Conservation (phyloP, 495 filamentous ascomycete species). For the Penicillium maclennaniae region DNA sequence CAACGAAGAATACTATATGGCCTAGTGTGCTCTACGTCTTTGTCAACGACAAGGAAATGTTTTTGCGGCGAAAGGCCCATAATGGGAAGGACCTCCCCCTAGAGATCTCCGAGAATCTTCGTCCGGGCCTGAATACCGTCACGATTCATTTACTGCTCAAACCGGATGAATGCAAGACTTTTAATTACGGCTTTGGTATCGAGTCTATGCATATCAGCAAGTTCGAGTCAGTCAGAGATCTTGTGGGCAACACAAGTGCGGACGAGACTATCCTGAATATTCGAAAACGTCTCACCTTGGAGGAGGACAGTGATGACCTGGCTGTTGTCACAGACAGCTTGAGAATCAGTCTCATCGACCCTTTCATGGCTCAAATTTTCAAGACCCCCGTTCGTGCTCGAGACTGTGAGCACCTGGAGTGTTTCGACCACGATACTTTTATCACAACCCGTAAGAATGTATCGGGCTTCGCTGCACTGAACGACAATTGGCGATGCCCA, state of each 20-base stretch:
- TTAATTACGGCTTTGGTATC: slow-evolving; percentile 54
- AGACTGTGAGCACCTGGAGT: slow-evolving; percentile 67
- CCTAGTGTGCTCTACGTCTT: slow-evolving; percentile 65
- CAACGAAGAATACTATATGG: slow-evolving; percentile 61
- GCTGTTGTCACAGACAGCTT: slow-evolving; percentile 58
- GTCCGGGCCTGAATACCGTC: slow-evolving; percentile 55
- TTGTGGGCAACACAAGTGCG: slow-evolving; percentile 28
- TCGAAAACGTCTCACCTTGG: slow-evolving; percentile 33
- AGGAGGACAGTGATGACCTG: slow-evolving; percentile 60
- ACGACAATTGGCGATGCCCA: slow-evolving; percentile 81
- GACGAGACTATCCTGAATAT: slow-evolving; percentile 34
- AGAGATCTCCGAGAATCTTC: slow-evolving; percentile 59
- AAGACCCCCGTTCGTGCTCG: slow-evolving; percentile 63
- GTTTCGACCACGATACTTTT: slow-evolving; percentile 84
- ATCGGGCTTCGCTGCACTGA: slow-evolving; percentile 49
- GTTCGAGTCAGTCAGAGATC: slow-evolving; percentile 46
- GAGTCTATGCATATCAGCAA: slow-evolving; percentile 55
- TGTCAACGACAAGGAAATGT: slow-evolving; percentile 59
- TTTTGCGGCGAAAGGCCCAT: slow-evolving; percentile 58
- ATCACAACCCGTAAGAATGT: slow-evolving; percentile 56
- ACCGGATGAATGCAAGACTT: slow-evolving; percentile 29
- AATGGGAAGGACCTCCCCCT: slow-evolving; percentile 72
- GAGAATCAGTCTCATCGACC: slow-evolving; percentile 72
- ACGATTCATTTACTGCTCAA: slow-evolving; percentile 47
- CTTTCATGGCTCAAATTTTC: slow-evolving; percentile 68